Conservation (phyloP, 2,329 filamentous ascomycete species). For the Trichophyton schoenleinii region DNA sequence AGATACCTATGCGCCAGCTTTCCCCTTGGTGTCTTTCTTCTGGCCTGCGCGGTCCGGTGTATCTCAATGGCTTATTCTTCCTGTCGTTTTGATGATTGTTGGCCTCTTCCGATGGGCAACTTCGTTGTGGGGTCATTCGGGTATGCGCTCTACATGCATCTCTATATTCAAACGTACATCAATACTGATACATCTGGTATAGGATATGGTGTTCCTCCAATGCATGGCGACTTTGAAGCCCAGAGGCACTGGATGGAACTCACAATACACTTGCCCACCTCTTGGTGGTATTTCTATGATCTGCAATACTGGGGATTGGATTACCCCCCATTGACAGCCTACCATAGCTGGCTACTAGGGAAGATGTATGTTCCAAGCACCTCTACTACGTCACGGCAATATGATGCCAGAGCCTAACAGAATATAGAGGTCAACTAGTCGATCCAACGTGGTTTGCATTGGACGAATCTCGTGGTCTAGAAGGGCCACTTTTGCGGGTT, state of each 20-base stretch:
- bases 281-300: slow-evolving; percentile 97
- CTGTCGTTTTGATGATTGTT: slow-evolving; percentile 76
- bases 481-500: slow-evolving; percentile 70
- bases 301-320: slow-evolving; percentile 95
- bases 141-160: slow-evolving; percentile 35
- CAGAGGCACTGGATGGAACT: slow-evolving; percentile 99
- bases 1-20: slow-evolving; percentile 51
- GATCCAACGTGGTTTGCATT: slow-evolving; percentile 80
- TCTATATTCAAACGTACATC: background rate
- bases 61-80: slow-evolving; percentile 86
- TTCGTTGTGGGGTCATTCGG: slow-evolving; percentile 89
- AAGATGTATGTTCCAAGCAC: slow-evolving; percentile 46
- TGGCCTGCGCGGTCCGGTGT: slow-evolving; percentile 73
- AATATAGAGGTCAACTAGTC: slow-evolving; percentile 55
- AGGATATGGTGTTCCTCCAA: slow-evolving; percentile 71
- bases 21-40: slow-evolving; percentile 84
- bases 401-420: background rate
- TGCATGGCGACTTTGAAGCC: slow-evolving; percentile 95
- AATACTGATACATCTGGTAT: slow-evolving; percentile 6
- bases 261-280: slow-evolving; percentile 74
- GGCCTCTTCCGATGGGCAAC: slow-evolving; percentile 89
- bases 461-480: slow-evolving; percentile 65
- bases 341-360: slow-evolving; percentile 93
- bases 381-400: background rate
- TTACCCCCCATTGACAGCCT: slow-evolving; percentile 93